Percentiles rank a stretch among this genome's conserved stretches.
phyloP scores from a whole-genome alignment of 202 grass and related monocot genomes.

The Schoenoplectus triqueter region DNA sequence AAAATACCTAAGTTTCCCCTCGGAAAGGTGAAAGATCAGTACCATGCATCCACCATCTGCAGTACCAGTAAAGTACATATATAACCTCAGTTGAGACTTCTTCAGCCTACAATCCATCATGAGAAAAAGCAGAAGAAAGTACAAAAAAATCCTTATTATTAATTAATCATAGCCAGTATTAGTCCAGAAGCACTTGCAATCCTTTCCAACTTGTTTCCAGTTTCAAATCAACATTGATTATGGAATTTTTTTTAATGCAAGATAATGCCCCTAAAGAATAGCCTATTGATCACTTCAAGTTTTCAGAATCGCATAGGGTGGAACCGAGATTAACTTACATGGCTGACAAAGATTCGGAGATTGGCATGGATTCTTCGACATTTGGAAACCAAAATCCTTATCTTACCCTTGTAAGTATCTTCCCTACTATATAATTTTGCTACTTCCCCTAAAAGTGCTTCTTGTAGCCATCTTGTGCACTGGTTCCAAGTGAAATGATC shows the following conservation, averaged over 20 bases:
- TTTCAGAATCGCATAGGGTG: conserved; percentile 26
- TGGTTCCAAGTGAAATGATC: neutral
- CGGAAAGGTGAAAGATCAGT: neutral
- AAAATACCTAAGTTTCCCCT: neutral
- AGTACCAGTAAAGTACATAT: neutral
- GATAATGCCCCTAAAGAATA: neutral
- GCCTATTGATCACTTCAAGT: conserved; percentile 14
- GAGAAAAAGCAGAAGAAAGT: neutral
- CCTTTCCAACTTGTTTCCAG: neutral
- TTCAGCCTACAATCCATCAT: neutral
- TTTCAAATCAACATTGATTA: neutral
- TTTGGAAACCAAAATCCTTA: conserved; percentile 32
- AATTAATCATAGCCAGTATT: neutral
- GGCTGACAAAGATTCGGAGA: conserved; percentile 4
- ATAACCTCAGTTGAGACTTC: neutral
- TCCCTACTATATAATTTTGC: neutral
- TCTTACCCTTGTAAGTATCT: conserved; percentile 40
- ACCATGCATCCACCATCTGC: neutral
- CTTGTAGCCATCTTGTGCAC: neutral
- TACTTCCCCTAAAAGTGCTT: neutral
- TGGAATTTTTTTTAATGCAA: neutral
- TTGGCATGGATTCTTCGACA: conserved; percentile 11
- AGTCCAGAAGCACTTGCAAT: neutral
- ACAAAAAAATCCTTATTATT: neutral
- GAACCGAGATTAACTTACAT: conserved; percentile 40